Evolutionary conservation across 257 asterid species (phyloP).

Genomic region (Asclepias syriaca): DNA sequence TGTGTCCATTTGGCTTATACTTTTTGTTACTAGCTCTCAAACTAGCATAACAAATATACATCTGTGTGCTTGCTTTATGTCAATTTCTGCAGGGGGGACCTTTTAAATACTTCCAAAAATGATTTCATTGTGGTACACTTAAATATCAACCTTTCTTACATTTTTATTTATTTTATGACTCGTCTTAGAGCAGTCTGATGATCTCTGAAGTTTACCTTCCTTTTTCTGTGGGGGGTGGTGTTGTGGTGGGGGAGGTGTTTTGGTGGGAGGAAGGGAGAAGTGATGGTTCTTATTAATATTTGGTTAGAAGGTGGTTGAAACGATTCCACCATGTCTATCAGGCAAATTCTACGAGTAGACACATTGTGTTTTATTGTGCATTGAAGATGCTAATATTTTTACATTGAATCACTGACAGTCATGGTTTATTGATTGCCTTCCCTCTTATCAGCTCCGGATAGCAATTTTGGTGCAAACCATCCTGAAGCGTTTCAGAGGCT

Average conservation of each 20-base stretch:
- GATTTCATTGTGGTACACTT: background rate
- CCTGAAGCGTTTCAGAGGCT: slow-evolving; percentile 78
- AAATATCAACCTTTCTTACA: background rate
- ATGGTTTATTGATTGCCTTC: background rate
- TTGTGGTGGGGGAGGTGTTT: no score
- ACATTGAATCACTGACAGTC: background rate
- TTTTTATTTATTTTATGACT: background rate
- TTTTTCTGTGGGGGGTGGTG: no score
- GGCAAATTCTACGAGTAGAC: no score
- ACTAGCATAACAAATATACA: background rate
- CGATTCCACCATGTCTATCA: no score
- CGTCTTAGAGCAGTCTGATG: no score
- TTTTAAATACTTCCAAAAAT: background rate
- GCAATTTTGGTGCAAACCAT: slow-evolving; percentile 34
- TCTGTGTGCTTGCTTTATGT: background rate
- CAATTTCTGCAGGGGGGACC: background rate
- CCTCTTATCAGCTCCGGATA: slow-evolving; percentile 24
- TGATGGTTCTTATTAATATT: no score
- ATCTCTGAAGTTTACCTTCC: no score
- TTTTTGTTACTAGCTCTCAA: background rate
- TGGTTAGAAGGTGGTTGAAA: no score
- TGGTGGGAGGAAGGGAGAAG: no score
- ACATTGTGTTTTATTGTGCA: background rate
- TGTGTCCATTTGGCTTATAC: background rate
- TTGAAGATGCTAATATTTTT: background rate